Evolutionary conservation across 1,139 yeast species (phyloP).

Genomic region (Saccharomyces hybrid): DNA sequence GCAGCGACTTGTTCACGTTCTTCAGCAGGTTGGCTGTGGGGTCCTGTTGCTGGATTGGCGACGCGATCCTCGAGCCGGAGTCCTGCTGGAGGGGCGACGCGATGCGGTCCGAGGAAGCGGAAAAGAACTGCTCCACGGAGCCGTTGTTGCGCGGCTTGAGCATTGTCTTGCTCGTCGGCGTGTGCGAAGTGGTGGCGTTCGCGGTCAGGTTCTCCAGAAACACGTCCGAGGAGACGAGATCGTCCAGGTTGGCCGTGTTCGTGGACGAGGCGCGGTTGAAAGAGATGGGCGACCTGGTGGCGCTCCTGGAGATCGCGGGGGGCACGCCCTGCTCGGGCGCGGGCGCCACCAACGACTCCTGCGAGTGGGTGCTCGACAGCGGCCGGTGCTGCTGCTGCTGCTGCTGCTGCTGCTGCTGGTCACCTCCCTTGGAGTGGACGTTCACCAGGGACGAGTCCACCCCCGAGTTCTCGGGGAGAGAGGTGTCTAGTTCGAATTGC

Average conservation of each 20-base stretch:
- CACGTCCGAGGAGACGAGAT: slow-evolving; percentile 23
- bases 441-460: slow-evolving; percentile 23
- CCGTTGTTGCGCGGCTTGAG: slow-evolving; percentile 6
- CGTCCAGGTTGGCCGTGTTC: slow-evolving; percentile 7
- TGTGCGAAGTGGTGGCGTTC: slow-evolving; percentile 21
- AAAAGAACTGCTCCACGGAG: slow-evolving; percentile 27
- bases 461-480: slow-evolving; percentile 19
- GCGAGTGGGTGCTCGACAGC: slow-evolving; percentile 7
- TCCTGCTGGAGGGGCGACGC: slow-evolving; percentile 9
- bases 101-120: slow-evolving; percentile 9
- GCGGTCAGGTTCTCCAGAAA: slow-evolving; percentile 30
- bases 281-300: slow-evolving; percentile 1
- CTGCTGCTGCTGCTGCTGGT: slow-evolving; percentile 8
- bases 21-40: slow-evolving; percentile 21
- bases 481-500: slow-evolving; percentile 28
- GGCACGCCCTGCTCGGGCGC: slow-evolving; percentile 6
- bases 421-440: slow-evolving; percentile 9
- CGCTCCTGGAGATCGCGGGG: slow-evolving; percentile 5
- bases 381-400: slow-evolving; percentile 1
- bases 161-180: slow-evolving; percentile 5
- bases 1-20: slow-evolving; percentile 19
- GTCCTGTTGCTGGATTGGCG: slow-evolving; percentile 11
- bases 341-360: slow-evolving; percentile 10
- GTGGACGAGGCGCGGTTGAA: slow-evolving; percentile 7
- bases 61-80: slow-evolving; percentile 1